Base-by-base conservation (phyloP, 2,329 filamentous ascomycete genomes). In the Venturia carpophila region DNA sequence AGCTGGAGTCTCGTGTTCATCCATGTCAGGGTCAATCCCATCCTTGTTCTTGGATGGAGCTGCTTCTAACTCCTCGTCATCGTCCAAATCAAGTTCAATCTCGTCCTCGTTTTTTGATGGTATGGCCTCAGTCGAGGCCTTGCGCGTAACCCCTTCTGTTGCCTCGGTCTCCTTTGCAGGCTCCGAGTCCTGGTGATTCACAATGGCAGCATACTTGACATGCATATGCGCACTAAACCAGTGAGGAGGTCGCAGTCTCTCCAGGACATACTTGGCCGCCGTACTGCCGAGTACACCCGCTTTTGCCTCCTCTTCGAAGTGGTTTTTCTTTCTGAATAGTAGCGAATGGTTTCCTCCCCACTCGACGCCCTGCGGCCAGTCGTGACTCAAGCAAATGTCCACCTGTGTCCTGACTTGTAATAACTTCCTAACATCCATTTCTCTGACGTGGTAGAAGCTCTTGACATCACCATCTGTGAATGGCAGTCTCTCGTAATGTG, bases 201-300 rank as follows among this genome's bases (percentile, higher is more conserved):
- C 58, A 0, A 80, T 67, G 0, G 92, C 94, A 0, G 87, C 77
- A 73, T 89, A 97, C 73, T 93, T 95, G 79, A 89, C 87, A 75
- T 99, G 94, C 77, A 97, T 77, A 76, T 99, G 94, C 2, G 92
- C 94, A 45, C 79, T 81, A 69, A 97, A 97, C 94, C 94, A 99
- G 73, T 91, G 88, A 0, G 83, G 82, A 11, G 94, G 94, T 63
- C 91, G 83, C 63, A 99, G 76, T 39, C 90, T 83, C 72, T 96
- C 87, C 76, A 97, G 83, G 24, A 96, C 87, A 69, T 89, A 85
- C 71, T 84, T 85, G 0, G 92, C 92, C 0, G 93, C 93, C 41
- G 84, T 78, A 70, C 85, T 97, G 0, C 94, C 94, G 27, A 99
- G 78, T 10, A 80, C 86, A 0, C 91, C 91, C 45, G 87, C 84